Base-by-base conservation (phyloP, 345 rosid genomes). In the Clausena lansium region DNA sequence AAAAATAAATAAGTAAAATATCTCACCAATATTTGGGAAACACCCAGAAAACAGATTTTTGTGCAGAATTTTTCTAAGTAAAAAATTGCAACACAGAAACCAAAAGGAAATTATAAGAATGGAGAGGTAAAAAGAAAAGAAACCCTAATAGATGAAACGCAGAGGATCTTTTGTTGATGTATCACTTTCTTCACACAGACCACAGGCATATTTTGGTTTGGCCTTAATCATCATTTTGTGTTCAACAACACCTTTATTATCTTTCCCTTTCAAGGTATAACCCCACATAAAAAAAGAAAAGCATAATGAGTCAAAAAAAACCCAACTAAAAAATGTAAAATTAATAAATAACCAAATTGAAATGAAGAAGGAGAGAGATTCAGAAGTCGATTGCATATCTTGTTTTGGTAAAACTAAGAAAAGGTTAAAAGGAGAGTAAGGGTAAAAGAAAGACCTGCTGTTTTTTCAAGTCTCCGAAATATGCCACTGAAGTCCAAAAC, bases 131-230 rank as follows among this genome's bases (percentile, higher is more conserved):
- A 50, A 35, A 22, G 22, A 24, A n/a, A 71, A 59, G 64, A 76
- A 79, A 79, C 81, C 85, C 83, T 82, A 77, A 75, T 38, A 62
- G 71, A 11, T 14, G 39, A 65, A 30, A 67, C 69, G 67, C 45
- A 30, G 36, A 70, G 73, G 77, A 70, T 74, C 70, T 73, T 73
- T 74, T 8, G 47, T 17, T 52, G 77, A 73, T 77, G 57, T 33
- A 55, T 39, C 61, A n/a, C 62, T 75, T 75, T 54, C 78, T 79
- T 77, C 80, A 82, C 30, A 27, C 33, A 1, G 69, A 22, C 74
- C 78, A 77, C 80, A 66, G 58, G 8, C 13, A 33, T 15, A 15
- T 27, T n/a, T 73, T 7, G 8, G 3, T 19, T 4, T 25, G 55
- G 22, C 58, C 57, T 59, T 67, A n/a, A 20, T 66, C 67, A 50